Base-by-base conservation (phyloP, 106 monocot genomes). In the Platanthera guangdongensis region DNA sequence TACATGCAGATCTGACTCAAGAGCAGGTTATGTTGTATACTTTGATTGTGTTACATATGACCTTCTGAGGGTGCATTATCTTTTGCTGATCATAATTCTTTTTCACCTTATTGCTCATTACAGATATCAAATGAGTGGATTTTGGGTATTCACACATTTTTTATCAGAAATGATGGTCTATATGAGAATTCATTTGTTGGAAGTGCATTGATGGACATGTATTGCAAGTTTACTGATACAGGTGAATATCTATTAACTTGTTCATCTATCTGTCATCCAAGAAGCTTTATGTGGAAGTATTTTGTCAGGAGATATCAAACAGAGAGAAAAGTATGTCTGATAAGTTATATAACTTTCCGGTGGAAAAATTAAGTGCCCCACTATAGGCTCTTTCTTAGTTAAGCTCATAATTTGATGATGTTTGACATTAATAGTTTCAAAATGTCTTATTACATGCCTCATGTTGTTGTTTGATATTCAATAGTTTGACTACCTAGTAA, bases 391-490 rank as follows among this genome's bases (percentile, higher is more conserved):
- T 64, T 64, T 64, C 25, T 64, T 6, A 9, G 7, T 7, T 30
- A 11, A 9, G 64, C 9, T 19, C 25, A 64, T 25, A 22, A 57
- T 25, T 64, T 19, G 18, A 30, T 9, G 3, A 32, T 64, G 25
- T 64, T 5, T 64, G 25, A 9, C 28, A 64, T 22, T 25, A 6
- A 21, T 46, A 39, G 14, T 45, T 47, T 5, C 69, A 14, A 11
- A 69, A 67, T 15, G 39, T 12, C 12, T 14, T 69, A 14, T 2
- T 14, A 9, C 10, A 14, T 6, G 10, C 8, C 46, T 11, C 6
- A 47, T 46, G 46, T 45, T 15, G 13, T 69, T 90, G 90, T 83
- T 85, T 47, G 76, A 75, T 60, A 74, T 90, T 50, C 74, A 83
- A 78, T 69, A 69, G 46, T 46, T 10, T 46, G 14, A 14, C 5